Conservation (phyloP, 441 rosid species). For the Bruguiera hainesii region DNA sequence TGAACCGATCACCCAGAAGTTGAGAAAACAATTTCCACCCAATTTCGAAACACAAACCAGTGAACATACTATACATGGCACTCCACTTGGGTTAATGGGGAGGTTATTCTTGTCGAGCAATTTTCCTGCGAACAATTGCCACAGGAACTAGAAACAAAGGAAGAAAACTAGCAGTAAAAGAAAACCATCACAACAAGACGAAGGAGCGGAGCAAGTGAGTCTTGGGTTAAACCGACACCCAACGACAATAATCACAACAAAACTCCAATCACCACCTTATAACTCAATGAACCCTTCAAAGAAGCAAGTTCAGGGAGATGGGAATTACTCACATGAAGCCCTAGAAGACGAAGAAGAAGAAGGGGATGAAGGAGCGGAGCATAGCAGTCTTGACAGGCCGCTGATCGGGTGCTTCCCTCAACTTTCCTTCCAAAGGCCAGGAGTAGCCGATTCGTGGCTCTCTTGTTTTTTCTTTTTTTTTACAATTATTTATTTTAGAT, state of each 20-base stretch:
- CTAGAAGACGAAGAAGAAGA: conserved; percentile 21
- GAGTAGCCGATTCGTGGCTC: not conserved
- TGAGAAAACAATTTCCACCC: too few relatives aligned
- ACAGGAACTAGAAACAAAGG: not conserved
- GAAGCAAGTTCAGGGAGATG: too few relatives aligned
- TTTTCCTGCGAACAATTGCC: not conserved
- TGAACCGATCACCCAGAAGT: too few relatives aligned
- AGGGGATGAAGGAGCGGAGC: too few relatives aligned
- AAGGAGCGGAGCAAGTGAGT: too few relatives aligned
- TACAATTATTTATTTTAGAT: too few relatives aligned
- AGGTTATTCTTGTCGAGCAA: too few relatives aligned
- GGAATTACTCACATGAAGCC: conserved; percentile 38
- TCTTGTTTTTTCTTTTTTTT: too few relatives aligned
- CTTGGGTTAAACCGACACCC: conserved; percentile 11
- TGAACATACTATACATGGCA: too few relatives aligned
- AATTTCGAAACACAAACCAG: too few relatives aligned
- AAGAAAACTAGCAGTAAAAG: not conserved
- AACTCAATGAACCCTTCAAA: too few relatives aligned
- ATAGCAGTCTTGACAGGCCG: conserved; percentile 1
- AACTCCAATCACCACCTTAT: conserved; percentile 5
- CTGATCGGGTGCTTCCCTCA: not conserved
- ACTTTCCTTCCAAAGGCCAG: not conserved
- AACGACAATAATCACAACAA: conserved; percentile 10
- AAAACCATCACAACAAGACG: not conserved
- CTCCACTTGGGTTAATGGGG: too few relatives aligned